These are phyloP conservation scores for Talaromyces stipitatus DNA, from an alignment of 495 filamentous ascomycete species.

Conservation along the genomic window DNA sequence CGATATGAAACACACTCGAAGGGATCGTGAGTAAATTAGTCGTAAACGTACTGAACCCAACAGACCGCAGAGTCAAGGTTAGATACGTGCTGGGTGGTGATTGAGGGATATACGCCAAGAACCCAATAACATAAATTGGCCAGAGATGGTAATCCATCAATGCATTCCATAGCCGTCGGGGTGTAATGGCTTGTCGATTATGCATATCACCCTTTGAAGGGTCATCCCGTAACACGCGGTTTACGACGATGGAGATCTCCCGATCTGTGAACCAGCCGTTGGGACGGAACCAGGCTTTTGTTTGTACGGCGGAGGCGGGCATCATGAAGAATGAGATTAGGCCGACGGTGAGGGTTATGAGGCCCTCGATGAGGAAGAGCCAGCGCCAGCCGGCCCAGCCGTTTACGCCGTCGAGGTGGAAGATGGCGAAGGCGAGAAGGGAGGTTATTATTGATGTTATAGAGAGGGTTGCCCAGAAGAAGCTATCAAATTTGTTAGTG, in stretches of 20 bases:
- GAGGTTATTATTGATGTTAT: constrained; percentile 36
- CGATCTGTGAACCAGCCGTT: constrained; percentile 58
- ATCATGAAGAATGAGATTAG: constrained; percentile 53
- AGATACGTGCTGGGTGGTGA: constrained; percentile 45
- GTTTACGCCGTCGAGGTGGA: constrained; percentile 30
- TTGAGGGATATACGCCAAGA: constrained; percentile 41
- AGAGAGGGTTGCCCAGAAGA: constrained; percentile 59
- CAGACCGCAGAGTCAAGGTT: constrained; percentile 49
- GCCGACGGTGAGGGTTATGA: constrained; percentile 48
- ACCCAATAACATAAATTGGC: not conserved
- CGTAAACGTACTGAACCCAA: constrained; percentile 59
- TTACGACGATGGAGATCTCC: constrained; percentile 60
- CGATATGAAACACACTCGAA: constrained; percentile 24
- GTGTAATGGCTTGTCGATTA: constrained; percentile 47
- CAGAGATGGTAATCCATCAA: constrained; percentile 28
- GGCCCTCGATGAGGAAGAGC: constrained; percentile 44
- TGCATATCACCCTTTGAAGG: constrained; percentile 63
- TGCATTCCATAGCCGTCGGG: constrained; percentile 35
- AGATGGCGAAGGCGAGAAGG: constrained; percentile 38
- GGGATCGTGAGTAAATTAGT: constrained; percentile 62
- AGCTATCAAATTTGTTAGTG: constrained; percentile 10
- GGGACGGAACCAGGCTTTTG: constrained; percentile 52
- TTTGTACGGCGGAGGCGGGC: constrained; percentile 59
- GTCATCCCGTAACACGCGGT: constrained; percentile 65
- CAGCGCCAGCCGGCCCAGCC: constrained; percentile 27